Base-by-base conservation (phyloP, 1,139 yeast genomes). In the Yamadazyma spencermartinsiae region DNA sequence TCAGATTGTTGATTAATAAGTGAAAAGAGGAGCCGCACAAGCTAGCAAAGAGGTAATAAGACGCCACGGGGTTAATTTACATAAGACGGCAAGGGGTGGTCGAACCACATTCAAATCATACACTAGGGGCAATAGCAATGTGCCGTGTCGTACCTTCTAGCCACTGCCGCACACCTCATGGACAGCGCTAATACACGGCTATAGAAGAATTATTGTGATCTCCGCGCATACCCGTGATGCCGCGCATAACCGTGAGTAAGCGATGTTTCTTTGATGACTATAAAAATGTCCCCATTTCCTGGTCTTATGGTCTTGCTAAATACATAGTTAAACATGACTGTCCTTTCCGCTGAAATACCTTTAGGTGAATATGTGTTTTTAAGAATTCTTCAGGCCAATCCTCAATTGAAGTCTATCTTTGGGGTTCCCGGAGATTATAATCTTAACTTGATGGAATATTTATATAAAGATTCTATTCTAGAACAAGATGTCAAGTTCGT, bases 351-450 rank as follows among this genome's bases (percentile, higher is more conserved):
- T 16, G 25, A 25, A 13, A 61, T 67, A 20, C 61, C 69, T 0
- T 50, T 68, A 35, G 74, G 74, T 2, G 72, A 68, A 46, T 68
- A 66, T 44, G 48, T 68, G 16, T 67, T 68, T 40, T 54, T 63
- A 25, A 51, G 74, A 39, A 56, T 68, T 16, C 40, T 56, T 18
- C 70, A 67, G 43, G 64, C 69, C 11, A 66, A 63, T 46, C 71
- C 72, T 4, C 58, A 55, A 36, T 48, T 65, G 37, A 58, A 52
- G 37, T 55, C 71, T 2, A 52, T 68, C 28, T 67, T 68, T 44
- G 74, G 72, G 6, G 63, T 68, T 17, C 70, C 74, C 2, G 73
- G 74, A n/a, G 74, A 68, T 44, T 68, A 66, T 49, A 66, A 67
- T 44, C 57, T 68, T 40, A 56, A 58, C 25, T 55, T 68, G 27